These are phyloP conservation scores for Acrodontium crateriforme DNA, from an alignment of 2,329 filamentous ascomycete species.

Conservation along the genomic window DNA sequence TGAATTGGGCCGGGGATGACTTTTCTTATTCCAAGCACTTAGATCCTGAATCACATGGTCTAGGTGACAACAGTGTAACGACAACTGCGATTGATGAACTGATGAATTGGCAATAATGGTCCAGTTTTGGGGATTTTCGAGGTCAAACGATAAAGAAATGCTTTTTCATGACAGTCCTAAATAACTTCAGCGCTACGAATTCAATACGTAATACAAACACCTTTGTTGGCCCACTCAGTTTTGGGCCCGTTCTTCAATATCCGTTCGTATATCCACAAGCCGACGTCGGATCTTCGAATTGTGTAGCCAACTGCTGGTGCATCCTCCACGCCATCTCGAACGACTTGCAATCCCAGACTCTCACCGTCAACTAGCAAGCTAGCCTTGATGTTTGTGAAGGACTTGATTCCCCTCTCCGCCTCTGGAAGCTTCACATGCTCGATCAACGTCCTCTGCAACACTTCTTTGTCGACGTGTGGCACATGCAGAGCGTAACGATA, in stretches of 20 bases:
- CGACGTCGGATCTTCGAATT: constrained; percentile 27
- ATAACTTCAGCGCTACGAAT: too few relatives aligned
- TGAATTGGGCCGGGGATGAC: too few relatives aligned
- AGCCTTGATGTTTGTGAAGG: constrained; percentile 24
- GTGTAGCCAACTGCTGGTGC: constrained; percentile 25
- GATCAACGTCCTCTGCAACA: constrained; percentile 22
- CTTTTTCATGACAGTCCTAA: too few relatives aligned
- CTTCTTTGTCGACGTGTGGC: constrained; percentile 28
- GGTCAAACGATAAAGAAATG: too few relatives aligned
- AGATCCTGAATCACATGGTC: too few relatives aligned
- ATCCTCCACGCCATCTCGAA: constrained; percentile 21
- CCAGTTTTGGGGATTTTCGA: too few relatives aligned
- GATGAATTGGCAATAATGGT: too few relatives aligned
- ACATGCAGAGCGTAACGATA: constrained; percentile 23
- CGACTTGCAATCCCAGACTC: constrained; percentile 13
- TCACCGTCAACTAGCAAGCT: constrained; percentile 23
- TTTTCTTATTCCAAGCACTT: too few relatives aligned
- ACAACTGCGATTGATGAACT: too few relatives aligned
- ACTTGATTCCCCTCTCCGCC: constrained; percentile 11
- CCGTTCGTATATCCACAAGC: constrained; percentile 26
- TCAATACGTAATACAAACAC: too few relatives aligned
- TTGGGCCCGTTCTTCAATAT: constrained; percentile 17
- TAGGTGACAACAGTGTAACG: too few relatives aligned
- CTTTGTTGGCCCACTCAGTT: too few relatives aligned
- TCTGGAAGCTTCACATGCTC: constrained; percentile 11